Evolutionary conservation across 352 stramenopile genomes (phyloP).

Genomic region (Phytophthora rubi): DNA sequence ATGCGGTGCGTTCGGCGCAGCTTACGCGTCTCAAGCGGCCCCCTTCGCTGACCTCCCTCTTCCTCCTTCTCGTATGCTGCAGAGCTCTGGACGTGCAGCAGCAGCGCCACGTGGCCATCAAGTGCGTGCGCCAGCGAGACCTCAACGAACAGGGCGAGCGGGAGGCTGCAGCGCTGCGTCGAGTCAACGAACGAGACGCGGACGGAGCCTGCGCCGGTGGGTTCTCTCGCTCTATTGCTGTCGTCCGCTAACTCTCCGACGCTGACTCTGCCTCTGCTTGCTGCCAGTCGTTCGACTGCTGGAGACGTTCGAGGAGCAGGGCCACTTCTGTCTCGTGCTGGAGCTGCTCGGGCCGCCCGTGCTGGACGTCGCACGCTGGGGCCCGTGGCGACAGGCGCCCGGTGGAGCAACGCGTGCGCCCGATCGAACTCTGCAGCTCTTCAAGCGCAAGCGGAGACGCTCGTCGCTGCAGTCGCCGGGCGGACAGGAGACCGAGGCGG

Average conservation of each 20-base stretch:
- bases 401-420: slow-evolving; percentile 38
- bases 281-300: slow-evolving; percentile 58
- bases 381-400: slow-evolving; percentile 93
- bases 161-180: slow-evolving; percentile 54
- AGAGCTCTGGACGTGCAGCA: slow-evolving; percentile 61
- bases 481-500: slow-evolving; percentile 9
- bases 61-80: neutral
- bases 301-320: slow-evolving; percentile 60
- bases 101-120: slow-evolving; percentile 66
- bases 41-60: neutral
- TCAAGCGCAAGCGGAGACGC: slow-evolving; percentile 25
- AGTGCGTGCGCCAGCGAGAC: slow-evolving; percentile 58
- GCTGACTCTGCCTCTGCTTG: neutral
- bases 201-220: slow-evolving; percentile 46
- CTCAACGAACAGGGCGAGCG: slow-evolving; percentile 65
- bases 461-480: slow-evolving; percentile 17
- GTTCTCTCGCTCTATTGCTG: no score
- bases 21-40: neutral
- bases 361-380: slow-evolving; percentile 94
- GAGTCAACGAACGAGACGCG: slow-evolving; percentile 48
- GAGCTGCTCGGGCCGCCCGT: slow-evolving; percentile 82
- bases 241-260: neutral
- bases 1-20: slow-evolving; percentile 45
- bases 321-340: slow-evolving; percentile 70
- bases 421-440: slow-evolving; percentile 30